phyloP scores from a whole-genome alignment of 495 filamentous ascomycete species.

The Talaromyces proteolyticus region DNA sequence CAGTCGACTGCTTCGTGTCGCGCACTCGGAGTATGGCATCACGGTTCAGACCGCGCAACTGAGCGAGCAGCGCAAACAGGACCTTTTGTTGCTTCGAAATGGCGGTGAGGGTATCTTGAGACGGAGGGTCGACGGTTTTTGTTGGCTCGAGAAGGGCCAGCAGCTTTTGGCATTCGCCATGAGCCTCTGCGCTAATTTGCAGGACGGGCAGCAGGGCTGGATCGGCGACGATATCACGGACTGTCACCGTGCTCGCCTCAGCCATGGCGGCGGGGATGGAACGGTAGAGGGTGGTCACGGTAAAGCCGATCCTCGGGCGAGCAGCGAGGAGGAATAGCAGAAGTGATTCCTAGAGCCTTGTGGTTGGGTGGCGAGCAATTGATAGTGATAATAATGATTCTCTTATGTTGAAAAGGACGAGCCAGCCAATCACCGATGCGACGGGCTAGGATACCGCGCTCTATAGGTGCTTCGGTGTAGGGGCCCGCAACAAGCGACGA shows the following conservation, averaged over 20 bases:
- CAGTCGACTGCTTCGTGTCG: slow-evolving; percentile 79
- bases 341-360: no score
- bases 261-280: no score
- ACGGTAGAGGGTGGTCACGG: no score
- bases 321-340: neutral
- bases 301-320: neutral
- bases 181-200: slow-evolving; percentile 60
- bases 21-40: slow-evolving; percentile 73
- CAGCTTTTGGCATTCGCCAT: slow-evolving; percentile 67
- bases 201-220: slow-evolving; percentile 65
- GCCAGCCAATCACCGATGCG: no score
- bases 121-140: slow-evolving; percentile 25
- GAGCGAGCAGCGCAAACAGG: slow-evolving; percentile 71
- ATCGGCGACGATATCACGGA: slow-evolving; percentile 62
- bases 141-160: slow-evolving; percentile 51
- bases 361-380: no score
- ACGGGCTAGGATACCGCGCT: no score
- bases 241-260: slow-evolving; percentile 43
- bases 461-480: no score
- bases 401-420: no score
- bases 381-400: no score
- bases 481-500: no score
- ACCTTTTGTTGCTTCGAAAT: slow-evolving; percentile 73
- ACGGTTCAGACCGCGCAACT: slow-evolving; percentile 77
- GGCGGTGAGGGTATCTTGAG: slow-evolving; percentile 50